Evolutionary conservation across 2,329 filamentous ascomycete genomes (phyloP).

Genomic region (Microdochium trichocladiopsis): DNA sequence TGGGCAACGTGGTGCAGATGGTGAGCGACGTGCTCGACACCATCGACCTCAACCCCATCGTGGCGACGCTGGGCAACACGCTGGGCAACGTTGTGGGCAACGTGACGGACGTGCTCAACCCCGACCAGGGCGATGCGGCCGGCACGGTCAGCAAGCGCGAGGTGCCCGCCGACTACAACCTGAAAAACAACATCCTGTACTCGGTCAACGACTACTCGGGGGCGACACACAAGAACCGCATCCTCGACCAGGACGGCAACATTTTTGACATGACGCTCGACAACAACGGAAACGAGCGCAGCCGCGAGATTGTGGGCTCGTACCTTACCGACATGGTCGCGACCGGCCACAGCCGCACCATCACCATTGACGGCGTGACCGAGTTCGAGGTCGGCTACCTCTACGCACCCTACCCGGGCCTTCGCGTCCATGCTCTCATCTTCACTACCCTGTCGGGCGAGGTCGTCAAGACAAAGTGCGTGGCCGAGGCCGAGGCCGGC

Average conservation of each 20-base stretch:
- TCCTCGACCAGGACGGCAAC: conserved; percentile 46
- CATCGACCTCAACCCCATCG: conserved; percentile 53
- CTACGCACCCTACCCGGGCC: conserved; percentile 41
- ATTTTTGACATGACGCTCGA: conserved; percentile 47
- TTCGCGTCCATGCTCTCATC: conserved; percentile 37
- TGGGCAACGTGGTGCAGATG: conserved; percentile 54
- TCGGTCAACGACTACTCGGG: conserved; percentile 53
- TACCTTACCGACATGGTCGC: conserved; percentile 47
- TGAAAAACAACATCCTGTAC: conserved; percentile 52
- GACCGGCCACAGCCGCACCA: conserved; percentile 42
- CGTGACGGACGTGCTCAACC: conserved; percentile 19
- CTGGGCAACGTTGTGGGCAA: conserved; percentile 40
- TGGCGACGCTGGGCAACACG: conserved; percentile 45
- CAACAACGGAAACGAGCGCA: conserved; percentile 41
- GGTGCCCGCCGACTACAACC: conserved; percentile 31
- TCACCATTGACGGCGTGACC: conserved; percentile 31
- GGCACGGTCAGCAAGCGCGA: conserved; percentile 9
- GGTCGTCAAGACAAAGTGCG: conserved; percentile 41
- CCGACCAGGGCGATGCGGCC: conserved; percentile 11
- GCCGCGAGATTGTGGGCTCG: conserved; percentile 35
- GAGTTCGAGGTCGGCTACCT: conserved; percentile 45
- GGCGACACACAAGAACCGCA: conserved; percentile 46
- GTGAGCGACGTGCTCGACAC: conserved; percentile 49
- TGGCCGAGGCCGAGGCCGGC: conserved; percentile 45
- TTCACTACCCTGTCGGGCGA: conserved; percentile 37